Evolutionary conservation across 768 basidiomycete genomes (phyloP), one percentile per base, ranked within the genome.

Genomic region (Kockovaella imperatae): DNA sequence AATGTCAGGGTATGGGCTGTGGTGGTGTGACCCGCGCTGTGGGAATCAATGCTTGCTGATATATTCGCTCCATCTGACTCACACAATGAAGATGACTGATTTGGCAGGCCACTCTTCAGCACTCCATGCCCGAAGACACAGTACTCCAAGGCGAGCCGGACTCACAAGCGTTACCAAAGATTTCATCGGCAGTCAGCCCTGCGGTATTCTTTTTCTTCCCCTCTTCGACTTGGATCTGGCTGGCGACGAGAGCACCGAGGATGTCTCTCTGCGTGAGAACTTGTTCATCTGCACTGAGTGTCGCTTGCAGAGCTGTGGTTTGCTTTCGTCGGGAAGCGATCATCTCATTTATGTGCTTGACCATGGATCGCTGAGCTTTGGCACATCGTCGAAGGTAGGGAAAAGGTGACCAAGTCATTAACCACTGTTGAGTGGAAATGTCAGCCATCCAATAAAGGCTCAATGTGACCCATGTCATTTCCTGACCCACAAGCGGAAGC

Each of bases 21-120:
- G 6, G 68, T 70, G 35, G 66, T 67, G 32, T 64, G 66, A 15
- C 66, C 66, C 10, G 66, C 66, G 15, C 64, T 66, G 31, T 10
- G 25, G 13, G 35, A 36, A 42, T 39, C 31, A 39, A 35, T 17
- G 42, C 26, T 28, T 18, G 18, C 34, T 15, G 13, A 18, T 20
- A 21, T 17, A 2, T 15, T 25, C 21, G 23, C 32, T 14, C 34
- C 2, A 4, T 15, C 35, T 5, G 20, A 49, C 53, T 46, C n/a
- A 59, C 55, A 60, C 35, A n/a, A 57, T 54, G 41, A 60, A 50
- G 29, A 53, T 41, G 40, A 43, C 59, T 60, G 24, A 5, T 17
- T 15, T 35, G 21, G 21, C 21, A 30, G 35, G 5, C 45, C 24
- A 26, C 3, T 11, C 31, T 11, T 7, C 14, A n/a, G 24, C 23